Evolutionary conservation across 2,329 filamentous ascomycete genomes (phyloP).

Genomic region (Fusarium temperatum): DNA sequence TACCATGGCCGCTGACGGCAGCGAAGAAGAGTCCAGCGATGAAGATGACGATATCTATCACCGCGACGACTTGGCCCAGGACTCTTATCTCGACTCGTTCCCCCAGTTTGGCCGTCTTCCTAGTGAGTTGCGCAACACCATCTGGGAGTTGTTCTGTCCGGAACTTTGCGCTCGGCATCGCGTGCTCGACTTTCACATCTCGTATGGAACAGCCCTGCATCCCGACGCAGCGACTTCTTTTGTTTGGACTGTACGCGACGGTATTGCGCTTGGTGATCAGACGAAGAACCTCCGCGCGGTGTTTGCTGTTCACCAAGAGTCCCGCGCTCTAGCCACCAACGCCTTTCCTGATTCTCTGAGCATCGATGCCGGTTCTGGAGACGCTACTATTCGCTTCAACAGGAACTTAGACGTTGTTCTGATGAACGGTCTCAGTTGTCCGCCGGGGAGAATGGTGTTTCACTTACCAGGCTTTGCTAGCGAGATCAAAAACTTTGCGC

Average conservation of each 20-base stretch:
- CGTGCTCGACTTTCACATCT: constrained; percentile 42
- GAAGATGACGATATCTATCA: neutral
- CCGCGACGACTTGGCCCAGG: neutral
- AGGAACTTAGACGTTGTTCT: constrained; percentile 45
- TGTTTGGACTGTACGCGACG: constrained; percentile 35
- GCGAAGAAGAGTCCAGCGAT: constrained; percentile 31
- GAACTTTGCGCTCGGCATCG: constrained; percentile 42
- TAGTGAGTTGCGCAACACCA: constrained; percentile 43
- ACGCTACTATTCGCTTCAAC: constrained; percentile 45
- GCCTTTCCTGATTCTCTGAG: constrained; percentile 46
- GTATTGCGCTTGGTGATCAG: constrained; percentile 38
- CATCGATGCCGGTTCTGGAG: constrained; percentile 39
- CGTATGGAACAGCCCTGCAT: constrained; percentile 11
- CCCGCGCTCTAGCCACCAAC: constrained; percentile 46
- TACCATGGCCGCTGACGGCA: constrained; percentile 37
- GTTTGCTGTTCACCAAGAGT: constrained; percentile 48
- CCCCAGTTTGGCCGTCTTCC: constrained; percentile 44
- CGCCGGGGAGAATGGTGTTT: constrained; percentile 17
- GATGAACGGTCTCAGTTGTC: constrained; percentile 24
- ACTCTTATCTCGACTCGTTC: constrained; percentile 18
- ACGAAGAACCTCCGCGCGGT: constrained; percentile 44
- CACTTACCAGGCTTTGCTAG: constrained; percentile 42
- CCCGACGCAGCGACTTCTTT: neutral
- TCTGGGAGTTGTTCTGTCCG: constrained; percentile 48
- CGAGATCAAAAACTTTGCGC: constrained; percentile 43